phyloP scores from a whole-genome alignment of 1,284 basidiomycete genomes.

The Takashimella tepidaria region DNA sequence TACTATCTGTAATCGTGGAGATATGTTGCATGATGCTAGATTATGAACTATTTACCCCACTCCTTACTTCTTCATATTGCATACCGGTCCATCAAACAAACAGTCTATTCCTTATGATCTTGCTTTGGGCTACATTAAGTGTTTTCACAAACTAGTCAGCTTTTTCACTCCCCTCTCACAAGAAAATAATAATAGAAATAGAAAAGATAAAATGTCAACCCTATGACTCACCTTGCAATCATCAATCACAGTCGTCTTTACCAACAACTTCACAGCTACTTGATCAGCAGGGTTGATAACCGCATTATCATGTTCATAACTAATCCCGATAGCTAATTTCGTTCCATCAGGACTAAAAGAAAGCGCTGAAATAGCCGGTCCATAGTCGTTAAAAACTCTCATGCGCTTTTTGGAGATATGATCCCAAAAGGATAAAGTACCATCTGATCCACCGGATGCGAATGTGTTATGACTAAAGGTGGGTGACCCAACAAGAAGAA shows the following conservation, averaged over 20 bases:
- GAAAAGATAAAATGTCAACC: too few species aligned
- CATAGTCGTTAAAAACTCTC: slow-evolving; percentile 77
- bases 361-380: slow-evolving; percentile 63
- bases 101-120: too few species aligned
- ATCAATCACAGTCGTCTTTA: slow-evolving; percentile 48
- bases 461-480: slow-evolving; percentile 78
- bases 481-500: too few species aligned
- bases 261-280: slow-evolving; percentile 35
- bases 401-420: slow-evolving; percentile 93
- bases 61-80: too few species aligned
- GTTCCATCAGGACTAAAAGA: slow-evolving; percentile 79
- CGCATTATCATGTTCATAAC: slow-evolving; percentile 84
- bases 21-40: not conserved
- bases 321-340: slow-evolving; percentile 71
- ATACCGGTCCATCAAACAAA: too few species aligned
- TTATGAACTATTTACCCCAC: too few species aligned
- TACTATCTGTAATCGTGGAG: too few species aligned
- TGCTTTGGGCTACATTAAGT: too few species aligned
- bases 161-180: too few species aligned
- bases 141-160: too few species aligned
- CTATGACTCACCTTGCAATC: slow-evolving; percentile 48
- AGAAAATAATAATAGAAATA: too few species aligned
- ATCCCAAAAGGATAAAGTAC: slow-evolving; percentile 91
- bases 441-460: slow-evolving; percentile 87
- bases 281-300: slow-evolving; percentile 40